Conservation (phyloP, 495 filamentous ascomycete species). For the Saxophila tyrrhenica region DNA sequence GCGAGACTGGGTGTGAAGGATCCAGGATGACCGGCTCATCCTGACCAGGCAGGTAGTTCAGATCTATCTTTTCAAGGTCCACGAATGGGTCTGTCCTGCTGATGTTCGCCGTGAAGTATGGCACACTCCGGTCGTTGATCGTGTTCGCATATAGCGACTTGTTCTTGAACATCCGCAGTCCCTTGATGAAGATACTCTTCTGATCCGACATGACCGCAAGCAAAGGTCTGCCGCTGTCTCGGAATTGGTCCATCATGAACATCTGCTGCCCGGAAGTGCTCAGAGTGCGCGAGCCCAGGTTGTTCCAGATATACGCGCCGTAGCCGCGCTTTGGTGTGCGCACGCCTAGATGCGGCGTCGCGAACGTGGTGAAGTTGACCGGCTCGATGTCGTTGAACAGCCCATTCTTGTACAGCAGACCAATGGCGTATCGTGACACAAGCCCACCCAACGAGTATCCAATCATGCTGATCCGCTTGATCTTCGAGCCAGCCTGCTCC, state of each 20-base stretch:
- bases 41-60: slow-evolving; percentile 66
- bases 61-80: slow-evolving; percentile 48
- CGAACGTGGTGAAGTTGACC: slow-evolving; percentile 90
- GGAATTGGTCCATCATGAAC: slow-evolving; percentile 76
- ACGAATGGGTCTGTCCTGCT: slow-evolving; percentile 62
- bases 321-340: slow-evolving; percentile 60
- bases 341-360: slow-evolving; percentile 79
- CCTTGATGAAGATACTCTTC: slow-evolving; percentile 74
- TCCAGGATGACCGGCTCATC: slow-evolving; percentile 68
- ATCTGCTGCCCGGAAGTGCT: slow-evolving; percentile 77
- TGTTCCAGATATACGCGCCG: slow-evolving; percentile 62
- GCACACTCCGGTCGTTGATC: slow-evolving; percentile 66
- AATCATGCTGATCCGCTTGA: slow-evolving; percentile 72
- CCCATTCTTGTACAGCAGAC: slow-evolving; percentile 67
- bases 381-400: slow-evolving; percentile 69
- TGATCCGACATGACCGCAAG: slow-evolving; percentile 73
- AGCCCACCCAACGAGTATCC: slow-evolving; percentile 88
- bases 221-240: slow-evolving; percentile 66
- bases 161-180: slow-evolving; percentile 59
- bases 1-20: slow-evolving; percentile 47
- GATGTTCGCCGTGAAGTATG: slow-evolving; percentile 73
- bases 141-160: slow-evolving; percentile 73
- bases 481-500: slow-evolving; percentile 49
- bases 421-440: slow-evolving; percentile 77
- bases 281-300: slow-evolving; percentile 47